Percentiles rank a stretch among this genome's conserved stretches.
Conservation (phyloP, 257 asterid species). For the Coffea eugenioides region DNA sequence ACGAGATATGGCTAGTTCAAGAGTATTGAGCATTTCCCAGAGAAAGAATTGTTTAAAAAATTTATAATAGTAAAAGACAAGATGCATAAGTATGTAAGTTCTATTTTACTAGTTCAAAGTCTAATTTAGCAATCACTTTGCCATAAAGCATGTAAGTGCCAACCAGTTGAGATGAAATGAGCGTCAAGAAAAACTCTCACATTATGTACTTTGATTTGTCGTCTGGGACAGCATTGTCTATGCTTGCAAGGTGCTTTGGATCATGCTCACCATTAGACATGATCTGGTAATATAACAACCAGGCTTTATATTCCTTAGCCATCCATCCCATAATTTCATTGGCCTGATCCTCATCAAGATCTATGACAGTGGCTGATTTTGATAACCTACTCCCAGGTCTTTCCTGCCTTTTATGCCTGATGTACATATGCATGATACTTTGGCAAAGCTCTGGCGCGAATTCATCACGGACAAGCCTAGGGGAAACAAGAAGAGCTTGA, state of each 20-base stretch:
- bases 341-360: conserved; percentile 31
- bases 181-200: conserved; percentile 34
- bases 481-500: conserved; percentile 63
- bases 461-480: conserved; percentile 48
- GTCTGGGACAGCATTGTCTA: conserved; percentile 16
- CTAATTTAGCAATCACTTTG: background rate
- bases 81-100: background rate
- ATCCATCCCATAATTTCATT: conserved; percentile 55
- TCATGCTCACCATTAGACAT: conserved; percentile 46
- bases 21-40: background rate
- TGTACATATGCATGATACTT: conserved; percentile 33
- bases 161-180: background rate
- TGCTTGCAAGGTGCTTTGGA: conserved; percentile 15
- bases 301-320: conserved; percentile 66
- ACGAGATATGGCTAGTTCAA: background rate
- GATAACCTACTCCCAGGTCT: conserved; percentile 14
- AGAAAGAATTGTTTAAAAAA: background rate
- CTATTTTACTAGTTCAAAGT: background rate
- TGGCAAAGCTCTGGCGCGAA: conserved; percentile 59
- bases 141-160: background rate
- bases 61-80: background rate
- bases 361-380: conserved; percentile 13
- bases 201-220: conserved; percentile 19
- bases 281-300: conserved; percentile 79
- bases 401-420: conserved; percentile 15